These are phyloP conservation scores for Magnusiomyces tetraspermus DNA, from an alignment of 1,139 yeast species.

Conservation along the genomic window DNA sequence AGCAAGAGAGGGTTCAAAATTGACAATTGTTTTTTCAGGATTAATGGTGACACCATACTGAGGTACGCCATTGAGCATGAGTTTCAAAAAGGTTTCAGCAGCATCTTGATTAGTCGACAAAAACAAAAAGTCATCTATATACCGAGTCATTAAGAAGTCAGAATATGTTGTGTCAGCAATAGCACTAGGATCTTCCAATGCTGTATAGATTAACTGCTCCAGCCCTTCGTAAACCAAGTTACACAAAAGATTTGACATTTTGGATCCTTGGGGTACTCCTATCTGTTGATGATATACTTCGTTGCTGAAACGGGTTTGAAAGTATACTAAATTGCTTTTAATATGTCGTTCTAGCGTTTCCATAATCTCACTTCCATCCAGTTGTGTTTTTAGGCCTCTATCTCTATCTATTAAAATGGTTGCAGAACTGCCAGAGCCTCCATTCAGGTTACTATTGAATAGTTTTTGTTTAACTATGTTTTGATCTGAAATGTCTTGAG, in stretches of 20 bases:
- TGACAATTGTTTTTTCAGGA: conserved; percentile 42
- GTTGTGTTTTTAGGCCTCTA: background rate
- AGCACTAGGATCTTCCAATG: conserved; percentile 30
- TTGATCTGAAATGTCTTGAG: background rate
- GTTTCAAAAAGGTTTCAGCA: conserved; percentile 25
- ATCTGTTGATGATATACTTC: conserved; percentile 39
- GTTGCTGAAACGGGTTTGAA: conserved; percentile 20
- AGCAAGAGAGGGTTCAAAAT: conserved; percentile 18
- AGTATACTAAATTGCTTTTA: conserved; percentile 33
- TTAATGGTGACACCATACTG: conserved; percentile 57
- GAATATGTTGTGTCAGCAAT: too few species aligned
- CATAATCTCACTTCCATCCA: background rate
- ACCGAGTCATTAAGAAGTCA: background rate
- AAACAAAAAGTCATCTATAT: conserved; percentile 76
- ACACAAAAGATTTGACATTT: conserved; percentile 66
- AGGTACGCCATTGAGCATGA: conserved; percentile 36
- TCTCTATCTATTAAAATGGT: background rate
- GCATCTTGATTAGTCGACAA: conserved; percentile 38
- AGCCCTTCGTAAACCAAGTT: conserved; percentile 63
- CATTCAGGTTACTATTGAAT: background rate
- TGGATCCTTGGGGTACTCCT: conserved; percentile 86
- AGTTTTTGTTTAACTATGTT: background rate
- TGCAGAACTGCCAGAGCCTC: background rate
- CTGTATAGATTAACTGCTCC: too few species aligned
- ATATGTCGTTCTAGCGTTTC: conserved; percentile 35